Evolutionary conservation across 1,284 basidiomycete genomes (phyloP), one percentile per base, ranked within the genome.

Genomic region (Leccinum glutinopallens): DNA sequence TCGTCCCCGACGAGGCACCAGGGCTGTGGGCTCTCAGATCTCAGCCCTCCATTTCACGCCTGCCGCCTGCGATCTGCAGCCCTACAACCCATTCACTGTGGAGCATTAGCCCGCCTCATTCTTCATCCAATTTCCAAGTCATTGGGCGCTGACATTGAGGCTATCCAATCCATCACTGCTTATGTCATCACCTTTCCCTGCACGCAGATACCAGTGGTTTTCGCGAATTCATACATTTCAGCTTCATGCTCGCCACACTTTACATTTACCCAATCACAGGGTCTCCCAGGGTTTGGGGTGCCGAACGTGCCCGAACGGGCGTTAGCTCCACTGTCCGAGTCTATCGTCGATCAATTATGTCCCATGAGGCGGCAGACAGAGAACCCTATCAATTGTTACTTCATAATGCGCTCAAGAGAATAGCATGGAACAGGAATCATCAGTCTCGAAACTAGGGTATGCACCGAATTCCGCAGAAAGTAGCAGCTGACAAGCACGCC

Each of bases 201-300:
- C 51, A 53, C n/a, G 22, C 22, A 53, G 51, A 51, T 10, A 49
- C 19, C 19, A 22, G 6, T 51, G 19, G 19, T 51, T 22, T 22
- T 12, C 19, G 46, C 15, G 19, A 49, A 49, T 22, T 51, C 49
- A 51, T 51, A 13, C 22, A 22, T 51, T 8, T 13, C 12, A 22
- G 17, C 49, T 51, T 51, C 19, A 22, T 51, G 49, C 49, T 51
- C 49, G 22, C 49, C 49, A 51, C 49, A 51, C 49, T 51, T 51
- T 51, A 29, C 58, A 19, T 29, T 29, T 25, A 37, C 59, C 35
- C 22, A 33, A 41, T 15, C 41, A 51, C 25, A 19, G 10, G 7
- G 10, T 43, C 39, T 46, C 15, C 29, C 17, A 58, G 68, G 62
- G 66, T n/a, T 60, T 49, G 65, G 65, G 65, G 64, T 41, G 54